Base-by-base conservation (phyloP, 495 filamentous ascomycete species). In the Podospora pseudopauciseta region DNA sequence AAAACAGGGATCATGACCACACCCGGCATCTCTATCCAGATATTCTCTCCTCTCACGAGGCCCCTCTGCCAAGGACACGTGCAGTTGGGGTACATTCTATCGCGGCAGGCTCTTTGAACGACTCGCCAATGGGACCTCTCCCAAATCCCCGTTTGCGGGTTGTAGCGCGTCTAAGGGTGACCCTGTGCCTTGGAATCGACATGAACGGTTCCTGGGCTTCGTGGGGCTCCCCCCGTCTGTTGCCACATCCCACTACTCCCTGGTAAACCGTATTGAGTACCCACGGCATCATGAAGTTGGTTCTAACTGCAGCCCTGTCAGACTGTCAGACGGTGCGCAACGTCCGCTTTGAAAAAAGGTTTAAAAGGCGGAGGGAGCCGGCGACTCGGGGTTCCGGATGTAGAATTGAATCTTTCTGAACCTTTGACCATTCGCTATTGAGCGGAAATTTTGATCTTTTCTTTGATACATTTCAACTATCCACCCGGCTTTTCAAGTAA, bases 191-290 rank as follows among this genome's bases (percentile, higher is more conserved):
- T 58, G 56, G 56, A 58, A 58, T 6, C n/a, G 18, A 20, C 56
- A 20, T 27, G 23, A 58, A 58, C 39, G 39, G 39, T 49, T 49
- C 39, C 39, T 49, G 39, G 39, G 9, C 39, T 11, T 11, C 39
- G 39, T 49, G 39, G 39, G 39, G 1, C 23, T 2, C 39, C 39
- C 39, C 7, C 7, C 39, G 54, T 58, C 7, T 2, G 54, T 58
- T 58, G 56, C 56, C 56, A 58, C 56, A 58, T 58, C 56, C 56
- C 56, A 58, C 56, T 58, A 58, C 56, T 58, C 56, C 23, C 23
- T 20, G n/a, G 56, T 58, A 49, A 13, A 13, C 39, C 39, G 39
- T 49, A 49, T 49, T 49, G 39, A 49, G 39, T 16, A 49, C 6
- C 11, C 9, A 49, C 39, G 39, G 18, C n/a, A 58, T 58, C 56